Evolutionary conservation across 2,329 filamentous ascomycete species (phyloP), one percentile per base, ranked within the genome.

Genomic region (Nemania sp.): DNA sequence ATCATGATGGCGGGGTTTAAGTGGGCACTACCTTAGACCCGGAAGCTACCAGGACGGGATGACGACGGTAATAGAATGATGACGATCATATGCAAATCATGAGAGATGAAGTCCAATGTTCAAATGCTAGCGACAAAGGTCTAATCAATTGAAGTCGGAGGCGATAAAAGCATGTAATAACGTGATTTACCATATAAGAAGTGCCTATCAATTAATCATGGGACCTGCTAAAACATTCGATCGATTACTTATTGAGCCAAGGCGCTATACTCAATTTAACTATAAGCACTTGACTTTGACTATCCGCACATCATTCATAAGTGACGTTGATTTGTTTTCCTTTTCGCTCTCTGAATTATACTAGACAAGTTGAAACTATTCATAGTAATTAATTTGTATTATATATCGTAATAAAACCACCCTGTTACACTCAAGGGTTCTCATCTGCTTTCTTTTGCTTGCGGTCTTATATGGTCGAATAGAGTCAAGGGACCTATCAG

Each of bases 1-100:
- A 67, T 64, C 49, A 29, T 35, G 35, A 45, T 58, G 35, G 67
- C 57, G 61, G 60, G 67, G 61, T 58, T 64, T 7, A 22, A 49
- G 54, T 66, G 54, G 45, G 38, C 27, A 20, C 53, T 49, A 29
- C 32, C 32, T 35, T 11, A 11, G 51, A 62, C 54, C 18, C 35
- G 66, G 65, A 53, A 53, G 62, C 62, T 65, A 61, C 56, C 51
- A 56, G 41, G 51, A 57, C 52, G 45, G 56, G 56, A 61, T 65
- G 62, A 65, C 52, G 56, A 32, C 52, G 49, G 20, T n/a, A 11
- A 26, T 45, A 51, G 41, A 55, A 64, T 38, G 4, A 60, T 60
- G 55, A 67, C 49, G 47, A 60, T 53, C 51, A 45, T 52, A 61
- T 64, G 41, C 38, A 56, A 55, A 43, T 32, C 22, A 53, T 15